Evolutionary conservation across 805 yeast genomes (phyloP).

Genomic region (Saccharomycopsis microspora): DNA sequence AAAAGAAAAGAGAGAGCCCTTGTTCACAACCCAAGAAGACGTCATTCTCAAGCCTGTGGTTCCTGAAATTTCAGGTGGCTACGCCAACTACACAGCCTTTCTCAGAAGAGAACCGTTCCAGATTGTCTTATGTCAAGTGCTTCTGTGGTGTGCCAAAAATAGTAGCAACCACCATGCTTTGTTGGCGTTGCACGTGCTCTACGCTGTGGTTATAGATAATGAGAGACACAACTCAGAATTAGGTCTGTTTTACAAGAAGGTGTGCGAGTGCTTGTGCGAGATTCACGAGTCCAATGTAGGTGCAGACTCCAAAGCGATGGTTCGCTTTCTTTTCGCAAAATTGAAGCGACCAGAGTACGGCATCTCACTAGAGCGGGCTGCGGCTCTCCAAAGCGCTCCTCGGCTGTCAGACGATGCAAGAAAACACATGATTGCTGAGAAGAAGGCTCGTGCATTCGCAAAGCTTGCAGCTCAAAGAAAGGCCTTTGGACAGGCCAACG

Average conservation of each 20-base stretch:
- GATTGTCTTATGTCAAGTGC: background rate
- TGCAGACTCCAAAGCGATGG: background rate
- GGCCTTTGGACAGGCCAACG: conserved; percentile 2
- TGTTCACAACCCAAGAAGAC: conserved; percentile 6
- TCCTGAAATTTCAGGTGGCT: conserved; percentile 6
- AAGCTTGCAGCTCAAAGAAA: conserved; percentile 13
- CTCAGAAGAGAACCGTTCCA: conserved; percentile 14
- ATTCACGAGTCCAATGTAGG: background rate
- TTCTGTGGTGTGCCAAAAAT: conserved; percentile 3
- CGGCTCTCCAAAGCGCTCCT: background rate
- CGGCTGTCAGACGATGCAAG: background rate
- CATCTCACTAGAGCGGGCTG: no score
- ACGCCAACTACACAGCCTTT: conserved; percentile 18
- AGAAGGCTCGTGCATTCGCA: conserved; percentile 12
- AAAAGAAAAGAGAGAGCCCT: conserved; percentile 17
- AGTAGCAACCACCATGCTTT: conserved; percentile 41
- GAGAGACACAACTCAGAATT: conserved; percentile 21
- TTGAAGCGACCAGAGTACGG: no score
- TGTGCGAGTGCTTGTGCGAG: no score
- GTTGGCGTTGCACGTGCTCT: conserved; percentile 50
- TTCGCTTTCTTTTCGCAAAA: background rate
- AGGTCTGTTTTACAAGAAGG: no score
- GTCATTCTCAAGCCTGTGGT: conserved; percentile 10
- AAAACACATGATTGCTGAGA: conserved; percentile 7
- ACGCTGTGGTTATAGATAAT: conserved; percentile 48